Conservation (phyloP, 129 eudicot species). For the Escallonia herrerae region DNA sequence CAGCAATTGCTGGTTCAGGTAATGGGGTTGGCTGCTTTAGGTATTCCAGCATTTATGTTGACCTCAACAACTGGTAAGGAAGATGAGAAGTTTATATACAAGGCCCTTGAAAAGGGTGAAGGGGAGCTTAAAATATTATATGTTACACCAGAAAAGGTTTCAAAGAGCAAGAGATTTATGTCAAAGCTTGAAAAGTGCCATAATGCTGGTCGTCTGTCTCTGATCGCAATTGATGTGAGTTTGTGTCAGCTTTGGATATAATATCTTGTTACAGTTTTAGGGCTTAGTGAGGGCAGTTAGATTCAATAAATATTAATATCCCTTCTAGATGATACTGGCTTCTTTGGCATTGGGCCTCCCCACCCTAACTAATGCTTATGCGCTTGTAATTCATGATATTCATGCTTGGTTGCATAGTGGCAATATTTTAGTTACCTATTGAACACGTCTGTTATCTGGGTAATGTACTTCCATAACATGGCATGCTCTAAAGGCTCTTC, state of each 20-base stretch:
- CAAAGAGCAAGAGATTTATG: conserved; percentile 97
- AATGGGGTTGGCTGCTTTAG: conserved; percentile 98
- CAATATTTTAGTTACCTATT: too few relatives aligned
- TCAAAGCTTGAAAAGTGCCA: conserved; percentile 97
- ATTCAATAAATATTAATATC: too few relatives aligned
- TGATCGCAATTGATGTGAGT: conserved; percentile 86
- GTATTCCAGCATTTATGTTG: conserved; percentile 90
- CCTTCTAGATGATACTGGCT: too few relatives aligned
- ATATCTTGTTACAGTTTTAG: too few relatives aligned
- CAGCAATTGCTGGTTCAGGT: conserved; percentile 45
- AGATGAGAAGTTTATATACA: conserved; percentile 79
- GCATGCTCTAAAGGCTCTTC: too few relatives aligned
- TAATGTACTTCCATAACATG: too few relatives aligned
- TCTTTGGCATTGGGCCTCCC: too few relatives aligned
- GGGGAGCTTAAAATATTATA: conserved; percentile 82
- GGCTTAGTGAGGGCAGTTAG: too few relatives aligned
- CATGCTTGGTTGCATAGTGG: too few relatives aligned
- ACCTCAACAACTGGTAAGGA: conserved; percentile 96
- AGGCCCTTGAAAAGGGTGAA: conserved; percentile 93
- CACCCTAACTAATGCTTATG: too few relatives aligned
- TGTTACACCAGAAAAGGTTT: conserved; percentile 93
- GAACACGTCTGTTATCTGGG: too few relatives aligned
- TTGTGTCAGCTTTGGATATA: not conserved
- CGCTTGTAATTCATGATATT: too few relatives aligned
- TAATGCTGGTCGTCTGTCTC: conserved; percentile 87